Percentiles rank a stretch among this genome's conserved stretches.
These are phyloP conservation scores for Infundibulicybe gibba DNA, from an alignment of 768 basidiomycete genomes.

Conservation along the genomic window DNA sequence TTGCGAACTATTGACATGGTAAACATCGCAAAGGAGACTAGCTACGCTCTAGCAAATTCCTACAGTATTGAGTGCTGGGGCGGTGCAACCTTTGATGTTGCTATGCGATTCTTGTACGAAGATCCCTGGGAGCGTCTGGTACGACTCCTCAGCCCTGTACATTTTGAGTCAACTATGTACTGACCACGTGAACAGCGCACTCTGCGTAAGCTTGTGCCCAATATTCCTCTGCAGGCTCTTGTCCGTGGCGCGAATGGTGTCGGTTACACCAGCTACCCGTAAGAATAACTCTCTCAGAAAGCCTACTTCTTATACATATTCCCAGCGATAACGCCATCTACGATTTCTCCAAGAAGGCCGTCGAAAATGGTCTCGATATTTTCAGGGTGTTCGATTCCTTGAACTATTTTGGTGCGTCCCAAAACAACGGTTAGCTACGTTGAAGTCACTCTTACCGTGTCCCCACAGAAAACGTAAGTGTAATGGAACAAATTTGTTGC, in stretches of 20 bases:
- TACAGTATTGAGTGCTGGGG: slow-evolving; percentile 99
- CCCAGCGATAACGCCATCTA: slow-evolving; percentile 95
- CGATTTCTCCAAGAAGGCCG: slow-evolving; percentile 98
- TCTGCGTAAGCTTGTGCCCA: slow-evolving; percentile 93
- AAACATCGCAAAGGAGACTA: slow-evolving; percentile 98
- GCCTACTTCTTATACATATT: slow-evolving; percentile 6
- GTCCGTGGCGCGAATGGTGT: slow-evolving; percentile 99
- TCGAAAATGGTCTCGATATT: slow-evolving; percentile 99
- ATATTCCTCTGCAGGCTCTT: slow-evolving; percentile 97
- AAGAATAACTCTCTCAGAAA: slow-evolving; percentile 18
- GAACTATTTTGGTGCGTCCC: slow-evolving; percentile 86
- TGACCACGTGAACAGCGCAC: slow-evolving; percentile 55
- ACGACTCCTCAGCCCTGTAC: slow-evolving; percentile 18
- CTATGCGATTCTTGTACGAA: slow-evolving; percentile 99
- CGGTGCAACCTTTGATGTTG: slow-evolving; percentile 97
- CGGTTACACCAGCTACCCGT: slow-evolving; percentile 98
- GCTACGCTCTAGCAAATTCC: slow-evolving; percentile 90
- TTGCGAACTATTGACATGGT: slow-evolving; percentile 95
- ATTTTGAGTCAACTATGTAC: not conserved
- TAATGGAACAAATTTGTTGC: not conserved
- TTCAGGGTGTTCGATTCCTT: slow-evolving; percentile 99
- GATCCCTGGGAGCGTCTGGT: slow-evolving; percentile 99
- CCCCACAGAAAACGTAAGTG: slow-evolving; percentile 64
- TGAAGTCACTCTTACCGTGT: not conserved
- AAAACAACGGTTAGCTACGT: not conserved